A percentile compares a stretch with the other conserved stretches of the same genome.
Evolutionary conservation across 148 eudicot genomes (phyloP).

Genomic region (Dysphania ambrosioides): DNA sequence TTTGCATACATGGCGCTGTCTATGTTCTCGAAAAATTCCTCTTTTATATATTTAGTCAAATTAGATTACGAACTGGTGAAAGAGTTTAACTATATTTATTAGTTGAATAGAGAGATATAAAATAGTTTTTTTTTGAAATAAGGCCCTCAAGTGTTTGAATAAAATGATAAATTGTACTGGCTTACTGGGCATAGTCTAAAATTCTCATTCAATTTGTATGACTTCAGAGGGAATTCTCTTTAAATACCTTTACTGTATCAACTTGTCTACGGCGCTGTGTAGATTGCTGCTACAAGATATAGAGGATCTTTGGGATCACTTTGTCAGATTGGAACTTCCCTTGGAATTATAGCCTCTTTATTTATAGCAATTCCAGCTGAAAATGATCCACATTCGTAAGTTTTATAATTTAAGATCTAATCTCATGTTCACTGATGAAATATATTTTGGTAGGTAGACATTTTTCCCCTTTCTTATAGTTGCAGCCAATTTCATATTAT

Average conservation of each 20-base stretch:
- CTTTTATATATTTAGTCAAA: no score
- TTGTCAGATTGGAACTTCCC: constrained; percentile 80
- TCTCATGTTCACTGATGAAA: not conserved
- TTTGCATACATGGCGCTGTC: no score
- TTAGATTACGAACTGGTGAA: no score
- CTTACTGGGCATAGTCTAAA: not conserved
- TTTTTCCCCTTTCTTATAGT: not conserved
- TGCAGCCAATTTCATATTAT: not conserved
- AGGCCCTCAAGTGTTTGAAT: not conserved
- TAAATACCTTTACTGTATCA: not conserved
- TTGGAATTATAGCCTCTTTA: constrained; percentile 74
- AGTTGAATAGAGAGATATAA: no score
- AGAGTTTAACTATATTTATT: no score
- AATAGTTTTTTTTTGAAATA: not conserved
- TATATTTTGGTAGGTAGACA: not conserved
- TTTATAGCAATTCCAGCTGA: constrained; percentile 58
- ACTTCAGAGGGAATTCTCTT: not conserved
- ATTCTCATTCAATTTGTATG: not conserved
- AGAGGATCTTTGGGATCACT: constrained; percentile 78
- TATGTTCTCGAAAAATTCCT: no score
- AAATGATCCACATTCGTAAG: constrained; percentile 75
- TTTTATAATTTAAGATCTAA: not conserved
- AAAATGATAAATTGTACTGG: not conserved
- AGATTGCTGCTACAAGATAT: constrained; percentile 79
- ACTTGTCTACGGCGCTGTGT: constrained; percentile 14